Conservation (phyloP, 345 rosid species). For the Luvunga scandens region DNA sequence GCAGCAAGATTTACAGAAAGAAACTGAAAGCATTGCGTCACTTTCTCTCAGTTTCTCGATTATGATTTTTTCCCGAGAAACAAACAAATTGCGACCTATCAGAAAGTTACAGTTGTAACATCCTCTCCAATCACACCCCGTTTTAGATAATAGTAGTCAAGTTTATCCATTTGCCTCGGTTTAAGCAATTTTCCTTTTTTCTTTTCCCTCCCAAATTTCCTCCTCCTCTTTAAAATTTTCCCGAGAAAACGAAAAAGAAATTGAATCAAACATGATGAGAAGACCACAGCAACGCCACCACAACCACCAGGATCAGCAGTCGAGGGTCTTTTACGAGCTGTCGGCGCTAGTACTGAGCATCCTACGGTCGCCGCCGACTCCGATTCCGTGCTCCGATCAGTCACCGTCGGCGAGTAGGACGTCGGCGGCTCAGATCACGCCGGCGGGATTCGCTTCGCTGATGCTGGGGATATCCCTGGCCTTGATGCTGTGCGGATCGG, state of each 20-base stretch:
- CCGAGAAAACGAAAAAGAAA: neutral
- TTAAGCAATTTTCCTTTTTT: constrained; percentile 11
- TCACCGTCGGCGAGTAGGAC: constrained; percentile 6
- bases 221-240: neutral
- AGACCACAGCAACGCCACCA: constrained; percentile 34
- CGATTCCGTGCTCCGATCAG: constrained; percentile 24
- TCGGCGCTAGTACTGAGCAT: constrained; percentile 60
- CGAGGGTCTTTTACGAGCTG: constrained; percentile 60
- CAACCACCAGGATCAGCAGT: constrained; percentile 42
- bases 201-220: no score
- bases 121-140: constrained; percentile 19
- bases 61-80: constrained; percentile 35
- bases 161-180: constrained; percentile 41
- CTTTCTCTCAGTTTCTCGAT: constrained; percentile 9
- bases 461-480: constrained; percentile 76
- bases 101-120: constrained; percentile 9
- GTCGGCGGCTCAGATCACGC: constrained; percentile 51
- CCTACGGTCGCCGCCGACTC: constrained; percentile 65
- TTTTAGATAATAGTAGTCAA: constrained; percentile 25
- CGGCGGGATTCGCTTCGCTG: constrained; percentile 82
- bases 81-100: constrained; percentile 29
- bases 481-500: constrained; percentile 86
- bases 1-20: neutral
- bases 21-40: constrained; percentile 12
- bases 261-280: constrained; percentile 39